Conservation (phyloP, 2,329 filamentous ascomycete species). For the Pseudofabraea citricarpa region DNA sequence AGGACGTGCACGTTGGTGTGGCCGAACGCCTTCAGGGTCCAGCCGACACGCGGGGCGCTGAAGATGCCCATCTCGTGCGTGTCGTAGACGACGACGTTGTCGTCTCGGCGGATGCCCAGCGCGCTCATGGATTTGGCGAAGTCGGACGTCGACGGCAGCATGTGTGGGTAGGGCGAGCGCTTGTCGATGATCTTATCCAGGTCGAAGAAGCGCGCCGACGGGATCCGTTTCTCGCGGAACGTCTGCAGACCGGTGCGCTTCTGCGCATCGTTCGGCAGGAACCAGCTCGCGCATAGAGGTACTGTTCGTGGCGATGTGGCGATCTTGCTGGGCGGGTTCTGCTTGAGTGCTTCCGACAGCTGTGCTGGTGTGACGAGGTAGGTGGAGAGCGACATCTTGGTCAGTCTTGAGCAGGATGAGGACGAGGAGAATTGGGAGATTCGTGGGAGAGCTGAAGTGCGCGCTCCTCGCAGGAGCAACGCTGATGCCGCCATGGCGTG, state of each 20-base stretch:
- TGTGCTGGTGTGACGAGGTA: constrained; percentile 86
- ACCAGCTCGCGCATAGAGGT: constrained; percentile 91
- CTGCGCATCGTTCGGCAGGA: constrained; percentile 85
- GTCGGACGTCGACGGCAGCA: constrained; percentile 77
- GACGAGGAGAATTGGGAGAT: constrained; percentile 13
- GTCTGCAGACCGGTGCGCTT: constrained; percentile 63
- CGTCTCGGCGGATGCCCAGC: constrained; percentile 80
- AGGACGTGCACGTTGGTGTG: constrained; percentile 84
- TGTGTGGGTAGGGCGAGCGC: constrained; percentile 87
- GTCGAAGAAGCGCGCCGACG: constrained; percentile 91
- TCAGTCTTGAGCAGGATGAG: constrained; percentile 7
- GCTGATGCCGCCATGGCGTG: constrained; percentile 24
- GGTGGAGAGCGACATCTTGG: constrained; percentile 55
- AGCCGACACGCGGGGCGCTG: constrained; percentile 86
- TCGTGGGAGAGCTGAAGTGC: constrained; percentile 8
- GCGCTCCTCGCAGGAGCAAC: constrained; percentile 15
- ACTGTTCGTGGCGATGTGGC: constrained; percentile 80
- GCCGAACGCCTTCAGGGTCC: constrained; percentile 89
- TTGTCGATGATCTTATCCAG: constrained; percentile 87
- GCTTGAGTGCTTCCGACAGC: constrained; percentile 74
- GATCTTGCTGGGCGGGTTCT: constrained; percentile 74
- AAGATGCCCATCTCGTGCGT: constrained; percentile 88
- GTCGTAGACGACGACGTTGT: constrained; percentile 92
- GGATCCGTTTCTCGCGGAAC: constrained; percentile 80
- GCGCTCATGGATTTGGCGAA: constrained; percentile 88